Conservation (phyloP, 257 asterid genomes). For the Nicotiana paniculata region DNA sequence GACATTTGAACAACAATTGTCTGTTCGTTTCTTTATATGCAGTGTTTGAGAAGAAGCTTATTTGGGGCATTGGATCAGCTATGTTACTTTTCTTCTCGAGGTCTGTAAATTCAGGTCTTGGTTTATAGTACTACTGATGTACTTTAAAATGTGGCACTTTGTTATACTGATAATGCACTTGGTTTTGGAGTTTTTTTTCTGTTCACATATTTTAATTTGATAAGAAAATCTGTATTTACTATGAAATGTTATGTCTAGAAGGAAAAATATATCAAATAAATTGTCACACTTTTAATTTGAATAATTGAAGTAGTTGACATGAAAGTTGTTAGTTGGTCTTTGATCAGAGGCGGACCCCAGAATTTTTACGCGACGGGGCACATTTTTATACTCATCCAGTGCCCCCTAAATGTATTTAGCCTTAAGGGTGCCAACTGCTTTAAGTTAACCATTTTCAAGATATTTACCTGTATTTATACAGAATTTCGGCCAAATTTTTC, state of each 20-base stretch:
- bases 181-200: neutral
- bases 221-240: neutral
- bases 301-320: neutral
- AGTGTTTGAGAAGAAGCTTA: conserved; percentile 25
- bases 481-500: too few relatives aligned
- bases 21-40: neutral
- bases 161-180: neutral
- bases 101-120: conserved; percentile 23
- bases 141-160: neutral
- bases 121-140: neutral
- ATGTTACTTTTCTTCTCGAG: conserved; percentile 51
- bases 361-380: too few relatives aligned
- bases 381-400: too few relatives aligned
- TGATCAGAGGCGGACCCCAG: too few relatives aligned
- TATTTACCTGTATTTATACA: too few relatives aligned
- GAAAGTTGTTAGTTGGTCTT: neutral
- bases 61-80: conserved; percentile 37
- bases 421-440: too few relatives aligned
- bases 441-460: too few relatives aligned
- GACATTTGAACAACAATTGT: neutral
- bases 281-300: neutral
- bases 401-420: too few relatives aligned
- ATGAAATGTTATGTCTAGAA: neutral
- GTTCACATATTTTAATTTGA: neutral
- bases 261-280: neutral